Percentiles rank a stretch among this genome's conserved stretches.
Evolutionary conservation across 305 asterid species (phyloP).

Genomic region (Fraxinus sp.): DNA sequence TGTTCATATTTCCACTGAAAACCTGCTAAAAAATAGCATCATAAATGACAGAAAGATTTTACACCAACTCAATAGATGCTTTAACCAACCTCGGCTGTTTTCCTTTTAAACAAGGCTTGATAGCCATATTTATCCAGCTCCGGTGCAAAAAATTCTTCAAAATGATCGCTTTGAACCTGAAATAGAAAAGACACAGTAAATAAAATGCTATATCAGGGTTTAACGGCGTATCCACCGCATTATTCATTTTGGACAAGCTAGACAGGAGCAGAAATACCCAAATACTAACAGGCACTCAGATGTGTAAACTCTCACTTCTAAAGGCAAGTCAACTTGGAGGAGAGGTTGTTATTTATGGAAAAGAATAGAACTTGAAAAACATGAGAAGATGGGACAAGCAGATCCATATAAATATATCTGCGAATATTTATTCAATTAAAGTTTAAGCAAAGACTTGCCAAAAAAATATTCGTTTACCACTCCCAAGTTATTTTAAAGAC

Average conservation of each 20-base stretch:
- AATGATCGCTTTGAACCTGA: slow-evolving; percentile 79
- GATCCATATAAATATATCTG: neutral
- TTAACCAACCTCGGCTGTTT: slow-evolving; percentile 77
- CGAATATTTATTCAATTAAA: neutral
- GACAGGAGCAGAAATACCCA: neutral
- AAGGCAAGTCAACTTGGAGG: neutral
- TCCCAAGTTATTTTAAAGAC: neutral
- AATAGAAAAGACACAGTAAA: too few relatives aligned
- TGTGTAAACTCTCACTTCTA: neutral
- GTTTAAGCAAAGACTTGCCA: neutral
- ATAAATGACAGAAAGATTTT: slow-evolving; percentile 20
- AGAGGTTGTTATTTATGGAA: neutral
- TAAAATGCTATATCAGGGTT: slow-evolving; percentile 20
- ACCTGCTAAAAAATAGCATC: slow-evolving; percentile 45
- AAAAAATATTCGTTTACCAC: neutral
- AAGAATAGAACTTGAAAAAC: neutral
- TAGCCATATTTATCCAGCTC: slow-evolving; percentile 99
- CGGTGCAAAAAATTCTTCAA: slow-evolving; percentile 87
- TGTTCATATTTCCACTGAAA: slow-evolving; percentile 52
- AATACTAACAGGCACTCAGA: slow-evolving; percentile 5
- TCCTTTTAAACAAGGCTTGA: slow-evolving; percentile 75
- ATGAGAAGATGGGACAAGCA: neutral
- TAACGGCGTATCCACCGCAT: neutral
- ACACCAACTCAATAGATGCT: slow-evolving; percentile 9
- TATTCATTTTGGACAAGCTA: neutral